phyloP scores from a whole-genome alignment of 768 basidiomycete genomes.

The Suillus placidus region DNA sequence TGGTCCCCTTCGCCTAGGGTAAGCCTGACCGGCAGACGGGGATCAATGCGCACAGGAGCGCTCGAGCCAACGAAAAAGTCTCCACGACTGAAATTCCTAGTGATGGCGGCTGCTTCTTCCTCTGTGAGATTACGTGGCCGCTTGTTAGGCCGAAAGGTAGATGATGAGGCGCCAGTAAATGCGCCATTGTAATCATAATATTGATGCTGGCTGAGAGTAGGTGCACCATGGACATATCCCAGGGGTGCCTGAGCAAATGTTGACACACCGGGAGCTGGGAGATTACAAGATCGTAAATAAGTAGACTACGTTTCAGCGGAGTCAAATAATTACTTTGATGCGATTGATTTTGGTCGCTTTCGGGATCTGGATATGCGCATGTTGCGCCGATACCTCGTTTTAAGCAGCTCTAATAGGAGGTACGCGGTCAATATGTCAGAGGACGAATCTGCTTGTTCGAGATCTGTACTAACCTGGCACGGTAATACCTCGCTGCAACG shows the following conservation, averaged over 20 bases:
- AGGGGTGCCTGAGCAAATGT: slow-evolving; percentile 42
- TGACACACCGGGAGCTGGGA: slow-evolving; percentile 38
- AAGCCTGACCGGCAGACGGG: slow-evolving; percentile 75
- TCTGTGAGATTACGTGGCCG: slow-evolving; percentile 80
- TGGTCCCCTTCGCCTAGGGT: slow-evolving; percentile 83
- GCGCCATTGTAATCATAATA: slow-evolving; percentile 81
- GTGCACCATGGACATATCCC: slow-evolving; percentile 40
- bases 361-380: slow-evolving; percentile 81
- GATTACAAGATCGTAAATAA: slow-evolving; percentile 15
- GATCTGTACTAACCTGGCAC: slow-evolving; percentile 59
- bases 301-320: slow-evolving; percentile 12
- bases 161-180: slow-evolving; percentile 69
- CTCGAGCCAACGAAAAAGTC: slow-evolving; percentile 83
- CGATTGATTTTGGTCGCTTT: slow-evolving; percentile 47
- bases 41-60: slow-evolving; percentile 82
- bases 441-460: neutral
- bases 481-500: slow-evolving; percentile 81
- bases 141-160: slow-evolving; percentile 80
- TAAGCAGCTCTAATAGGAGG: slow-evolving; percentile 64
- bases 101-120: slow-evolving; percentile 82
- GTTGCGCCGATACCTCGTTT: slow-evolving; percentile 73
- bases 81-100: slow-evolving; percentile 77
- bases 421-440: slow-evolving; percentile 1
- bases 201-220: slow-evolving; percentile 56
- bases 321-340: slow-evolving; percentile 28